phyloP scores from a whole-genome alignment of 2,329 filamentous ascomycete genomes.

The Pseudogymnoascus sp. region DNA sequence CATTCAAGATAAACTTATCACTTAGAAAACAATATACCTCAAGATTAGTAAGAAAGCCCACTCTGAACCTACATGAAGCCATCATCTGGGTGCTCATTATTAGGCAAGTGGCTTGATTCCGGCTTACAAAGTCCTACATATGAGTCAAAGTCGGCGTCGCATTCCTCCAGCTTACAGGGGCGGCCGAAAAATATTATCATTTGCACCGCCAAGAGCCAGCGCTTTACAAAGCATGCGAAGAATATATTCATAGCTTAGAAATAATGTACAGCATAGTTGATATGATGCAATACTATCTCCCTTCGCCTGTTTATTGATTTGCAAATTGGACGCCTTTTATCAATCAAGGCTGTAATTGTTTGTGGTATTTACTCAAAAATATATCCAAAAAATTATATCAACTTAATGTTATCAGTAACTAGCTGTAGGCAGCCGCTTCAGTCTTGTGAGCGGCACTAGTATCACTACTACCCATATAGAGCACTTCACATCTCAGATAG shows the following conservation, averaged over 20 bases:
- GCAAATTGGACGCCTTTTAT: not conserved
- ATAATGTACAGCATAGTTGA: not conserved
- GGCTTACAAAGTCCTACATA: too few species aligned
- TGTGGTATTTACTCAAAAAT: not conserved
- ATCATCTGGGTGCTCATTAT: too few species aligned
- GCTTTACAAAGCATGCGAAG: not conserved
- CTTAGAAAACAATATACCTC: too few species aligned
- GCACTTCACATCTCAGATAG: not conserved
- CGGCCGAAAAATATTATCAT: not conserved
- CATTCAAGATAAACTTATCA: too few species aligned
- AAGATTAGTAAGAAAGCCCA: too few species aligned
- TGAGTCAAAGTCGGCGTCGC: not conserved
- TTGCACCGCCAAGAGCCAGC: not conserved
- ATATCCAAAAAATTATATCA: not conserved
- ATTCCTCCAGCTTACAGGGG: not conserved
- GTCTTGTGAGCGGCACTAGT: not conserved
- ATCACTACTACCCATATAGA: not conserved
- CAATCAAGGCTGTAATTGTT: not conserved
- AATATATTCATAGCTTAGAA: not conserved
- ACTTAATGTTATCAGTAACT: not conserved
- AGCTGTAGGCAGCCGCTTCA: not conserved
- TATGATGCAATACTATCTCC: not conserved
- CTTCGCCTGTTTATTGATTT: not conserved
- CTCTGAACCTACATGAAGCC: too few species aligned
- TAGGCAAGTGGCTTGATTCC: too few species aligned